A percentile compares a stretch with the other conserved stretches of the same genome.
Evolutionary conservation across 163 green algal species (phyloP).

Genomic region (Trebouxiophyceae sp.): DNA sequence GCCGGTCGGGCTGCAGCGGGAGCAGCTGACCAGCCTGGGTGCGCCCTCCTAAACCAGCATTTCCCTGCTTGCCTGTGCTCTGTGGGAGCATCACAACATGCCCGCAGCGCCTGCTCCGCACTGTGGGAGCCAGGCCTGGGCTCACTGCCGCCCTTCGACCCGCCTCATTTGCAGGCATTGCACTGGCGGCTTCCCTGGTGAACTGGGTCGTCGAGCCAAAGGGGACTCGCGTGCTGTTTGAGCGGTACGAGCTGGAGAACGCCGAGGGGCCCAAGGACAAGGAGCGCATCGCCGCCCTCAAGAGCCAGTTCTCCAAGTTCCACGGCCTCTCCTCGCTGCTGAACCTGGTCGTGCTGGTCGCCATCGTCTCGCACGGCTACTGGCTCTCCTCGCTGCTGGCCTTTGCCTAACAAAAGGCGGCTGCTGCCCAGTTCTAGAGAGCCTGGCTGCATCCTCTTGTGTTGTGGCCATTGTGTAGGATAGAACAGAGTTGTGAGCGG

Average conservation of each 20-base stretch:
- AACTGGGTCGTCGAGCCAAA: constrained; percentile 52
- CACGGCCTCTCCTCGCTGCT: constrained; percentile 37
- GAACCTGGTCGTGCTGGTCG: constrained; percentile 31
- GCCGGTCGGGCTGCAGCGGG: background rate
- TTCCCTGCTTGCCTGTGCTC: too few species aligned
- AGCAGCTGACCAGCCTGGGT: constrained; percentile 7
- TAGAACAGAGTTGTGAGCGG: too few species aligned
- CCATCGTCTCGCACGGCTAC: constrained; percentile 16
- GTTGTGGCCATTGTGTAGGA: too few species aligned
- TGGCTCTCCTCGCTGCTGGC: constrained; percentile 14
- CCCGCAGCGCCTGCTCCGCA: too few species aligned
- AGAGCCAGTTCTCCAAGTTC: constrained; percentile 34
- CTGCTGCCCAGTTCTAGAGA: too few species aligned
- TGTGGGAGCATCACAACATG: background rate
- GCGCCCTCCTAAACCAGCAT: background rate
- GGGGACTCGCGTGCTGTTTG: constrained; percentile 46
- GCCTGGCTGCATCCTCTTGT: too few species aligned
- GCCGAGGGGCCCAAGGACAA: constrained; percentile 5
- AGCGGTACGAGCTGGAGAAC: constrained; percentile 61
- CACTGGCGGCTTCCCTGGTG: constrained; percentile 21
- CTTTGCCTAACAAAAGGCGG: constrained; percentile 1
- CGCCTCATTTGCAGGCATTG: constrained; percentile 19
- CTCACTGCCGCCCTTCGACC: too few species aligned
- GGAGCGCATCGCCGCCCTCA: constrained; percentile 26
- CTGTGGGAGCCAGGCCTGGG: too few species aligned